Evolutionary conservation across 2,329 filamentous ascomycete species (phyloP).

Genomic region (Lachnellula subtilissima): DNA sequence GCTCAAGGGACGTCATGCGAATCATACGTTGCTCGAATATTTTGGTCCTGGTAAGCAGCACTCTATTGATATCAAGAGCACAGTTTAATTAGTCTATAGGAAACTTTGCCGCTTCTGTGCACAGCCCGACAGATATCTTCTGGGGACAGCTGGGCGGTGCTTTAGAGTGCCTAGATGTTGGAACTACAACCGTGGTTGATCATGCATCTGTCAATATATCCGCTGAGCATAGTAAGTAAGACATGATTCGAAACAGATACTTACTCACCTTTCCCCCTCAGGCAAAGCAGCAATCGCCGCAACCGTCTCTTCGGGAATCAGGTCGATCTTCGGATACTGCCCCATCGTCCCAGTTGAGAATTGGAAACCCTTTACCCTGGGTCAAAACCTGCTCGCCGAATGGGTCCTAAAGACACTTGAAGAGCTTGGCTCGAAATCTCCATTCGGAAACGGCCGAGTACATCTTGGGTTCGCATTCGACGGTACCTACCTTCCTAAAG

Average conservation of each 20-base stretch:
- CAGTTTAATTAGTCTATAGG: constrained; percentile 22
- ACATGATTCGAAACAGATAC: background rate
- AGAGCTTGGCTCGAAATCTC: constrained; percentile 31
- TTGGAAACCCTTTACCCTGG: constrained; percentile 27
- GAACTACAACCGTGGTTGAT: constrained; percentile 40
- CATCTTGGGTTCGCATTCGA: constrained; percentile 42
- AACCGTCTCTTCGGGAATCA: constrained; percentile 40
- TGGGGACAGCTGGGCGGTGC: constrained; percentile 40
- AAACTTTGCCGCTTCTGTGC: constrained; percentile 35
- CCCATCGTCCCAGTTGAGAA: constrained; percentile 31
- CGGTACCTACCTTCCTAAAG: constrained; percentile 35
- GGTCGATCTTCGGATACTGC: constrained; percentile 41
- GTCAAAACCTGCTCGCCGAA: constrained; percentile 29
- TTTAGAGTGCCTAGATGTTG: constrained; percentile 38
- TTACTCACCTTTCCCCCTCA: constrained; percentile 10
- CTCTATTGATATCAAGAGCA: background rate
- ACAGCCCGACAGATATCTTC: constrained; percentile 40
- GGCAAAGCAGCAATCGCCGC: constrained; percentile 36
- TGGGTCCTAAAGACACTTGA: constrained; percentile 36
- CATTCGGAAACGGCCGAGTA: constrained; percentile 34
- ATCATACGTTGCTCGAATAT: constrained; percentile 41
- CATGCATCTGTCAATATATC: constrained; percentile 34
- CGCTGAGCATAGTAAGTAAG: constrained; percentile 28
- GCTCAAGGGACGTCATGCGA: constrained; percentile 35
- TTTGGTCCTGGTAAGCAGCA: constrained; percentile 32